A percentile compares a stretch with the other conserved stretches of the same genome.
Conservation (phyloP, 306 rosid species). For the Myrica gale region DNA sequence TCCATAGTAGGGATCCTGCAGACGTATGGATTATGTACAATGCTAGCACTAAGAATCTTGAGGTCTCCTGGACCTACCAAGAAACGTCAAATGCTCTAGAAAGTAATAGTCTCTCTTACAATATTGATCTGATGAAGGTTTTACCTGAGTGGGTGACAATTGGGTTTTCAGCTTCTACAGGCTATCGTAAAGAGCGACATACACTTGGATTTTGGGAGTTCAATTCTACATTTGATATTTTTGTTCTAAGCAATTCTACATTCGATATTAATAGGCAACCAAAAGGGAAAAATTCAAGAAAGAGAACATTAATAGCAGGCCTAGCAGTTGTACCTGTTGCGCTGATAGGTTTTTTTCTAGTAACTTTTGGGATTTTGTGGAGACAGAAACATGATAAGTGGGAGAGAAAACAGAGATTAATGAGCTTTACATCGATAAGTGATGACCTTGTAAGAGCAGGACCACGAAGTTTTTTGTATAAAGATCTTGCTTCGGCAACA, state of each 20-base stretch:
- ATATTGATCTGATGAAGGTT: slow-evolving; percentile 27
- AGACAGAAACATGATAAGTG: neutral
- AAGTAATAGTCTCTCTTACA: slow-evolving; percentile 28
- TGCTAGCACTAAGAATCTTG: slow-evolving; percentile 24
- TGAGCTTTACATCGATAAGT: slow-evolving; percentile 30
- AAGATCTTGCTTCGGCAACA: slow-evolving; percentile 38
- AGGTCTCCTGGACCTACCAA: slow-evolving; percentile 37
- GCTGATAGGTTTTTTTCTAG: no score
- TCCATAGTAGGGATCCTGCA: slow-evolving; percentile 34
- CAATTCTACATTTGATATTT: slow-evolving; percentile 25
- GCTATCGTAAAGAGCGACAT: neutral
- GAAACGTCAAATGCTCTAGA: slow-evolving; percentile 18
- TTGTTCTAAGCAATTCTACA: slow-evolving; percentile 13
- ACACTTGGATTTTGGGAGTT: slow-evolving; percentile 43
- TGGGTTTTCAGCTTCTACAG: slow-evolving; percentile 39
- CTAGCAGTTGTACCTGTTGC: no score
- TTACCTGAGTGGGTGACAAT: slow-evolving; percentile 44
- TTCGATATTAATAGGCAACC: neutral
- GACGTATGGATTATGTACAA: slow-evolving; percentile 39
- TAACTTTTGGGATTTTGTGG: no score
- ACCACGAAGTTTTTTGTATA: slow-evolving; percentile 42
- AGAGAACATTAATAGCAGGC: neutral
- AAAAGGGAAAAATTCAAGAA: neutral
- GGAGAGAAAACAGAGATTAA: neutral
- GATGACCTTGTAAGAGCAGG: slow-evolving; percentile 40